phyloP scores from a whole-genome alignment of 371 early-diverging fungal genomes.

The Zopfochytrium polystomum region DNA sequence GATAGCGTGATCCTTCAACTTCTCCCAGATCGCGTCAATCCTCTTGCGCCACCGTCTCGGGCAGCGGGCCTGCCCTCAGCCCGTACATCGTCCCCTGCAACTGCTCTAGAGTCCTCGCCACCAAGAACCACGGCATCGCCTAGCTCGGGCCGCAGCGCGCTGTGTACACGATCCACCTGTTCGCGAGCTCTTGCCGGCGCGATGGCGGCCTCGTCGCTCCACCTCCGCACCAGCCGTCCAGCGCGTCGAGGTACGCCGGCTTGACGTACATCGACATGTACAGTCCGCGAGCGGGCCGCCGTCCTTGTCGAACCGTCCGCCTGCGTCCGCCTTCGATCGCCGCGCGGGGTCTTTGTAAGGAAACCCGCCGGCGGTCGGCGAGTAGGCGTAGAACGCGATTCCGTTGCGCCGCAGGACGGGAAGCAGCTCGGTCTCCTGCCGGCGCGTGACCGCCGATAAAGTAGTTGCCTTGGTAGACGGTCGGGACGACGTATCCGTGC shows the following conservation, averaged over 20 bases:
- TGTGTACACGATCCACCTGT: constrained; percentile 58
- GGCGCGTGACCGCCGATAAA: neutral
- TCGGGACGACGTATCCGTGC: constrained; percentile 14
- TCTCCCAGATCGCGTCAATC: neutral
- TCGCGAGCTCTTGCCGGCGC: constrained; percentile 45
- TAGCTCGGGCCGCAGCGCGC: constrained; percentile 36
- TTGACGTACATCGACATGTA: constrained; percentile 16
- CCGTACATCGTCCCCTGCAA: constrained; percentile 41
- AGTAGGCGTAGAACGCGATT: neutral
- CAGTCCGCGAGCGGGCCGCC: neutral
- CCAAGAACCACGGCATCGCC: constrained; percentile 43
- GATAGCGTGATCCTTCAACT: neutral
- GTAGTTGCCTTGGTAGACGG: constrained; percentile 5
- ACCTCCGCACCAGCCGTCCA: constrained; percentile 9
- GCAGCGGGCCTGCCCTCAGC: constrained; percentile 8
- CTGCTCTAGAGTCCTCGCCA: constrained; percentile 34
- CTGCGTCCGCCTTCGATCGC: neutral
- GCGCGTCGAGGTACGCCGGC: constrained; percentile 9
- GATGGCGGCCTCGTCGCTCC: constrained; percentile 5
- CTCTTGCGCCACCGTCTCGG: neutral
- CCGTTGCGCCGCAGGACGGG: constrained; percentile 1
- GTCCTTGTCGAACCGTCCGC: neutral
- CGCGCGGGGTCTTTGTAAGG: constrained; percentile 9
- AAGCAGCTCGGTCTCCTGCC: constrained; percentile 17
- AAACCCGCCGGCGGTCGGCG: constrained; percentile 17